A percentile compares a stretch with the other conserved stretches of the same genome.
These are phyloP conservation scores for Buddleja alternifolia DNA, from an alignment of 257 asterid genomes.

Conservation along the genomic window DNA sequence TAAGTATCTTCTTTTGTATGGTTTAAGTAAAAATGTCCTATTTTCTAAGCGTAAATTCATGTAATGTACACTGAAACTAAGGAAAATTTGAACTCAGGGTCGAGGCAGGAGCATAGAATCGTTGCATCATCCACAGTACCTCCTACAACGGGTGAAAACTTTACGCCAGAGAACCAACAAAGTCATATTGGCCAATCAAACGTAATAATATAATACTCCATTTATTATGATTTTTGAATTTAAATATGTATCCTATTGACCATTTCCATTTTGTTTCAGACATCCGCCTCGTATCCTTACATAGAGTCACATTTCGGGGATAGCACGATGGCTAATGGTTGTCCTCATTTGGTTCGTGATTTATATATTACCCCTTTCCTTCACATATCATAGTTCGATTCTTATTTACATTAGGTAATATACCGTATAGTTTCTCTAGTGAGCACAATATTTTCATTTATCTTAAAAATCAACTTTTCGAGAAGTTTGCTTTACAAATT, in stretches of 20 bases:
- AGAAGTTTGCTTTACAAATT: no score
- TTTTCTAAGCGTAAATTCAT: slow-evolving; percentile 10
- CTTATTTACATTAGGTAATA: neutral
- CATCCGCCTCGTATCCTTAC: slow-evolving; percentile 23
- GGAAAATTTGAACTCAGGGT: slow-evolving; percentile 34
- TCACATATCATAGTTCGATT: neutral
- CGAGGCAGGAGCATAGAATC: slow-evolving; percentile 35
- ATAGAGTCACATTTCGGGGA: slow-evolving; percentile 29
- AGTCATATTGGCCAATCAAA: slow-evolving; percentile 40
- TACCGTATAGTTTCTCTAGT: neutral
- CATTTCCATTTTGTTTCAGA: slow-evolving; percentile 31
- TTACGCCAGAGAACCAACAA: slow-evolving; percentile 34
- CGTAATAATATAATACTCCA: slow-evolving; percentile 40
- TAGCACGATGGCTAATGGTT: slow-evolving; percentile 14
- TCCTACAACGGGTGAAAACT: slow-evolving; percentile 29
- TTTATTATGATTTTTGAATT: neutral
- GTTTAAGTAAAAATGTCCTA: neutral
- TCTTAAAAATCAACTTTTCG: no score
- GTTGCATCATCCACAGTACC: slow-evolving; percentile 32
- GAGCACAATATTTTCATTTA: neutral
- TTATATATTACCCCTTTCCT: slow-evolving; percentile 18
- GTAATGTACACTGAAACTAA: neutral
- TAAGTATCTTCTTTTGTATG: neutral
- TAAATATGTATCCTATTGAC: neutral
- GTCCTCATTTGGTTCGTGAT: slow-evolving; percentile 33